Evolutionary conservation across 306 rosid genomes (phyloP), one percentile per base, ranked within the genome.

Genomic region (Castanopsis chinensis): DNA sequence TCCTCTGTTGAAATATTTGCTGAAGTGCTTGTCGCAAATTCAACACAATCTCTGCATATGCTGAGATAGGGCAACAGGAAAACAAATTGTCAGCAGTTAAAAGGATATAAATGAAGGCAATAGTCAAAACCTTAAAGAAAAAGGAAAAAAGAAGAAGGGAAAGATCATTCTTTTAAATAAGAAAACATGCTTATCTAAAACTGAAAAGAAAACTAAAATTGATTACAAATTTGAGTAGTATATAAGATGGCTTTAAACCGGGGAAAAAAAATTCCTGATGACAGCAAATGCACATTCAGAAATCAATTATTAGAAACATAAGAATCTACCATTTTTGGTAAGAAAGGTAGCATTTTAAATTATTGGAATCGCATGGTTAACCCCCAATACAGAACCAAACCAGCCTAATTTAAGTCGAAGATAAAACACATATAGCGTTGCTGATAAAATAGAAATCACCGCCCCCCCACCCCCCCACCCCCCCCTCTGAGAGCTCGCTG

Each of bases 1-100:
- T 76, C 56, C 78, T 85, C 79, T 77, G 83, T 71, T 85, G 91
- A 57, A 77, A 51, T 58, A 82, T 76, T 86, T 94, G 91, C 79
- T 83, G 90, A 77, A 91, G 86, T 53, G 95, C 97, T 60, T 77
- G 87, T 0, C 93, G 96, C 83, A 95, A 83, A 81, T 92, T 95
- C 82, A 95, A 84, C 70, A 95, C 97, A 54, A 95, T 89, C 89
- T 95, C 98, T 7, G 99, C 97, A 53, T 90, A 95, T 37, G 97
- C 99, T 95, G 97, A 32, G 73, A 83, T 21, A 57, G 56, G 9
- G 57, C 49, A 80, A 35, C 59, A 27, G 37, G 23, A 19, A 74
- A 20, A 59, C 19, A 28, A 28, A 33, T 7, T 18, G 71, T 37
- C 67, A 76, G 78, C 61, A 72, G 32, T 3, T n/a, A 32, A 33